phyloP scores from a whole-genome alignment of 192 early-diverging fungal species.

The Chytriomyces sp. region DNA sequence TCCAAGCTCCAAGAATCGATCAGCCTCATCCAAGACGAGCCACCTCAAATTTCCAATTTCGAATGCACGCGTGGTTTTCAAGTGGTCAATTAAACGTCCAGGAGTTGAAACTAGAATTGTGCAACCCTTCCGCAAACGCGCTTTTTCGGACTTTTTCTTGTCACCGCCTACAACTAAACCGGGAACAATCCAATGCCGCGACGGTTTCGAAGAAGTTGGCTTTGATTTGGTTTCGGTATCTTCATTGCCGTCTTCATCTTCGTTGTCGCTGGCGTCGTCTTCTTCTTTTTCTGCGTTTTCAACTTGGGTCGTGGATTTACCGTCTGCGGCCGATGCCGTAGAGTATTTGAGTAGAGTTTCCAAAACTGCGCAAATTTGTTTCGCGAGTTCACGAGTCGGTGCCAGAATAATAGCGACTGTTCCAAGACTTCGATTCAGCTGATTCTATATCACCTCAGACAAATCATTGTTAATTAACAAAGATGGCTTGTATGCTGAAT shows the following conservation, averaged over 20 bases:
- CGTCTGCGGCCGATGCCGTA: conserved; percentile 17
- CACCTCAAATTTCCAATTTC: conserved; percentile 83
- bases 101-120: conserved; percentile 84
- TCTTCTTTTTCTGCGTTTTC: conserved; percentile 83
- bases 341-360: conserved; percentile 79
- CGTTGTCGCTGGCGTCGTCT: conserved; percentile 80
- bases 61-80: conserved; percentile 82
- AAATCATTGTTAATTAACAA: too few relatives aligned
- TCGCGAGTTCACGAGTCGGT: conserved; percentile 97
- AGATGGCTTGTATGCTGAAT: too few relatives aligned
- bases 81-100: conserved; percentile 95
- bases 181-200: conserved; percentile 81
- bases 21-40: conserved; percentile 98
- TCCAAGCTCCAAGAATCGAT: conserved; percentile 93
- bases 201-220: conserved; percentile 38
- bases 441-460: neutral
- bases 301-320: conserved; percentile 69
- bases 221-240: conserved; percentile 57
- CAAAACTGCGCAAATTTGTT: conserved; percentile 86
- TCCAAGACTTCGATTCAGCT: conserved; percentile 70
- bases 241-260: conserved; percentile 77
- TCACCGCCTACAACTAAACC: conserved; percentile 87
- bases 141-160: conserved; percentile 88
- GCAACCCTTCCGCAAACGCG: conserved; percentile 76
- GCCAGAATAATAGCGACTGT: conserved; percentile 90